These are phyloP conservation scores for Candida alai DNA, from an alignment of 805 yeast species.

Conservation along the genomic window DNA sequence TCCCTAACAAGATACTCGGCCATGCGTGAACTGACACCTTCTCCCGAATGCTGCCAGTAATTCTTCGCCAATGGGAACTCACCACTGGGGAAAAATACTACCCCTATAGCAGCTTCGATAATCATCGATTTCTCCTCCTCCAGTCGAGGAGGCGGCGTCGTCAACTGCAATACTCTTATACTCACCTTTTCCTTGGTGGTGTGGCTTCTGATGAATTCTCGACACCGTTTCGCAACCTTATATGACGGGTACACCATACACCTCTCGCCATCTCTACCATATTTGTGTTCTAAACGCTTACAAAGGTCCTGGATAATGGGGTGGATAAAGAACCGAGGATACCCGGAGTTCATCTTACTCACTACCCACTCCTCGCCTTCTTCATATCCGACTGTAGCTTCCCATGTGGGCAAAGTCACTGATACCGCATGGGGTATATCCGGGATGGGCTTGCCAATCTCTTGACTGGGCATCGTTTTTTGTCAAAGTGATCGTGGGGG, in stretches of 20 bases:
- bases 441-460: conserved; percentile 83
- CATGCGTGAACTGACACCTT: conserved; percentile 86
- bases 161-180: conserved; percentile 66
- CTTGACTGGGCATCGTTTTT: conserved; percentile 30
- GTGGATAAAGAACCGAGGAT: conserved; percentile 82
- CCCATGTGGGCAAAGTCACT: conserved; percentile 95
- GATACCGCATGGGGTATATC: conserved; percentile 91
- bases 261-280: conserved; percentile 75
- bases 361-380: conserved; percentile 84
- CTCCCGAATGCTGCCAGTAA: conserved; percentile 98
- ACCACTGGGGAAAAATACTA: conserved; percentile 67
- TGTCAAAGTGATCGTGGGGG: no score
- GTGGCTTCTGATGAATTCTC: conserved; percentile 67
- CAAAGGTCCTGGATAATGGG: conserved; percentile 55
- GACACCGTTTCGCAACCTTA: conserved; percentile 75
- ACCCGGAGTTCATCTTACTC: conserved; percentile 75
- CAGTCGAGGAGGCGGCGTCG: conserved; percentile 62
- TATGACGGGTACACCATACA: conserved; percentile 77
- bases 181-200: conserved; percentile 26
- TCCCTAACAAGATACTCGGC: conserved; percentile 80
- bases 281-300: conserved; percentile 54
- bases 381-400: conserved; percentile 86
- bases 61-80: conserved; percentile 66
- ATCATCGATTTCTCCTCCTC: conserved; percentile 57
- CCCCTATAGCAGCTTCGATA: conserved; percentile 67